phyloP scores from a whole-genome alignment of 768 basidiomycete species.

The Ramaria sp. region DNA sequence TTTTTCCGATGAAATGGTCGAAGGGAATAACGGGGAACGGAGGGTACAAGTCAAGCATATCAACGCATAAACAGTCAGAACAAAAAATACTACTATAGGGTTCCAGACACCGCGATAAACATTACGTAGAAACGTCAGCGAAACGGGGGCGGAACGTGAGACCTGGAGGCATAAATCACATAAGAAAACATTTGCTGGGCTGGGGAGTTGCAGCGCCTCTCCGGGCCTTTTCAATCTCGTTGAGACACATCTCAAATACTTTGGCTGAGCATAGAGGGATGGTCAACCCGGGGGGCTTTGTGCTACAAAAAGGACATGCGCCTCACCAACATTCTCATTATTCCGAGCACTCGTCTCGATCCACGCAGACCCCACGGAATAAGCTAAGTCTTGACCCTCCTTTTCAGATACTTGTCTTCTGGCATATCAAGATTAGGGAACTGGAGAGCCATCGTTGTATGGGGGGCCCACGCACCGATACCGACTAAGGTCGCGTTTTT shows the following conservation, averaged over 20 bases:
- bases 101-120: not conserved
- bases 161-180: conserved; percentile 2
- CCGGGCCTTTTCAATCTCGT: conserved; percentile 59
- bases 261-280: conserved; percentile 36
- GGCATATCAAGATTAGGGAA: conserved; percentile 20
- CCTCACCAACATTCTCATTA: conserved; percentile 81
- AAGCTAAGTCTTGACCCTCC: conserved; percentile 51
- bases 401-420: conserved; percentile 22
- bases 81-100: not conserved
- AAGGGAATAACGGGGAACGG: not conserved
- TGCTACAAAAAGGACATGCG: conserved; percentile 6
- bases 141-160: not conserved
- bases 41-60: not conserved
- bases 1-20: too few relatives aligned
- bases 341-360: conserved; percentile 85
- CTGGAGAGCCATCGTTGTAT: conserved; percentile 3
- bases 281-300: not conserved
- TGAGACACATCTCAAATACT: conserved; percentile 77
- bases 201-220: not conserved
- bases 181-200: not conserved
- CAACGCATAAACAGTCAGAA: conserved; percentile 3
- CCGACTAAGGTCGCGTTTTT: conserved; percentile 70
- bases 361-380: conserved; percentile 62
- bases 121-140: not conserved
- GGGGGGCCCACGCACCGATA: conserved; percentile 47